Base-by-base conservation (phyloP, 2,329 filamentous ascomycete genomes). In the Raffaelea arxii region DNA sequence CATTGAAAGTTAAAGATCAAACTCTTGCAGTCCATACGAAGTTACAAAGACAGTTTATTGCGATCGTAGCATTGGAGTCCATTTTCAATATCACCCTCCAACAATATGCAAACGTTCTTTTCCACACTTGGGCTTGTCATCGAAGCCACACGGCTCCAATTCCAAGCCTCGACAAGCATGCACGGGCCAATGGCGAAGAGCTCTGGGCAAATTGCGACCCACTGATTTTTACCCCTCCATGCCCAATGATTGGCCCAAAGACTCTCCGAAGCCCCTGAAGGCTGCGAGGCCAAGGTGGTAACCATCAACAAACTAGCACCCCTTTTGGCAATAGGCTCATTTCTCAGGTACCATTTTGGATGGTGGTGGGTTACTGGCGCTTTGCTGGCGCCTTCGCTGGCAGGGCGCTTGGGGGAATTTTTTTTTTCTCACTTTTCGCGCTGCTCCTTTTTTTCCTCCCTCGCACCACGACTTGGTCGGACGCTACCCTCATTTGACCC, bases 401-500 rank as follows among this genome's bases (percentile, higher is more conserved):
- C n/a, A n/a, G n/a, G 32, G 32, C 32, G 32, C 14, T 36, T 36
- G 32, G 32, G 32, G 16, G 32, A 18, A n/a, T 12, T 32, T 32
- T 9, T 32, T 16, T 32, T 9, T 9, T 16, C 27, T 16, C 27
- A 32, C 9, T n/a, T 36, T 36, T 36, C 32, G 32, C 32, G 16
- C 27, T 16, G 9, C 16, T 30, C 16, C 16, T 30, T 44, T 23
- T 21, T 35, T 27, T 44, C 43, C 18, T 25, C 37, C 36, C 14
- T 38, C 27, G 25, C 11, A 44, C 30, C 35, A 25, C 41, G 14
- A 36, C 19, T 43, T 36, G 25, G 35, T 6, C 14, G 19, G n/a
- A 12, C 16, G 41, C 41, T 48, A 44, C 43, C 46, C 41, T 45
- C 32, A 36, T 40, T 46, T 38, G 23, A 25, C 32, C 38, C 6